Percentiles rank a stretch among this genome's conserved stretches.
These are phyloP conservation scores for Luffa aegyptiaca DNA, from an alignment of 306 rosid genomes.

Conservation along the genomic window DNA sequence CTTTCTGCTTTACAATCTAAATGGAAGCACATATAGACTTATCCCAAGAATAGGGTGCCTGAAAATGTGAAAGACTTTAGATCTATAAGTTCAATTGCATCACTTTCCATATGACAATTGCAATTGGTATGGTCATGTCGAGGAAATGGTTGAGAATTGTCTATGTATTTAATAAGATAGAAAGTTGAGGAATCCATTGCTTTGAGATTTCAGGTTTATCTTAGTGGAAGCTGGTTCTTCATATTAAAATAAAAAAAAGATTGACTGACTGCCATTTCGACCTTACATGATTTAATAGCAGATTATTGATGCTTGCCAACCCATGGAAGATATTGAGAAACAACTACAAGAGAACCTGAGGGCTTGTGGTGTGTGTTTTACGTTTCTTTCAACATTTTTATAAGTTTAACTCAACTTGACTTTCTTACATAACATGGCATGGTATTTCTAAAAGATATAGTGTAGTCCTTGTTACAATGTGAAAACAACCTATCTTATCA, in stretches of 20 bases:
- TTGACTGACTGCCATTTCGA: background rate
- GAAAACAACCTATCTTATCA: too few species aligned
- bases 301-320: conserved; percentile 62
- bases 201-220: background rate
- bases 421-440: too few species aligned
- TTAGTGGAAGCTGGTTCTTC: background rate
- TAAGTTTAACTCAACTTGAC: background rate
- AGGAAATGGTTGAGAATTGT: background rate
- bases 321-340: conserved; percentile 70
- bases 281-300: conserved; percentile 25
- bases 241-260: background rate
- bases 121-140: background rate
- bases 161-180: background rate
- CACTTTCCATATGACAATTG: too few species aligned
- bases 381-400: background rate
- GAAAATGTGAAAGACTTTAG: background rate
- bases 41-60: background rate
- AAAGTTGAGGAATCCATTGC: background rate
- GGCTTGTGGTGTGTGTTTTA: background rate
- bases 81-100: too few species aligned
- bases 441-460: too few species aligned
- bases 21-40: background rate
- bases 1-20: too few species aligned
- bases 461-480: too few species aligned
- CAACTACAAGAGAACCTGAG: conserved; percentile 34